A percentile compares a stretch with the other conserved stretches of the same genome.
Conservation (phyloP, 192 early-diverging fungal genomes). For the Entomortierella lignicola region DNA sequence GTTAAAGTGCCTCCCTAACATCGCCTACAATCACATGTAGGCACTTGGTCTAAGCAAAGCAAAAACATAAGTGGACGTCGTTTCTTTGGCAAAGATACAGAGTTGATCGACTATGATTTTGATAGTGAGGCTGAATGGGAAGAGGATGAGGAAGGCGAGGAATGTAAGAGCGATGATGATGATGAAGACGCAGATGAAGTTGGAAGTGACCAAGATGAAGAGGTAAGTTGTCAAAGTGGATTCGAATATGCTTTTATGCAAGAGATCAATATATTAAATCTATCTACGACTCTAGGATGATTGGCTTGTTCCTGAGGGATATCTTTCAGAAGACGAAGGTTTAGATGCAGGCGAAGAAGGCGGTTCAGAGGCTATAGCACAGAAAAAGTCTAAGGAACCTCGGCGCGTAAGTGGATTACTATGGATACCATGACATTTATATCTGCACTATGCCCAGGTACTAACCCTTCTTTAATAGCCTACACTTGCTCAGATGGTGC, state of each 20-base stretch:
- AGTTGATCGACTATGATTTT: conserved; percentile 81
- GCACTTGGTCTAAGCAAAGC: conserved; percentile 80
- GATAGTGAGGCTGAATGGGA: conserved; percentile 96
- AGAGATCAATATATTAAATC: background rate
- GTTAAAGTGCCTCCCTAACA: background rate
- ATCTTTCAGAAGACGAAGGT: conserved; percentile 85
- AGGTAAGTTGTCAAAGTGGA: conserved; percentile 20
- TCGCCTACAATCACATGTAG: conserved; percentile 46
- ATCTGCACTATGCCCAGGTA: too few relatives aligned
- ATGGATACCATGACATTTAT: too few relatives aligned
- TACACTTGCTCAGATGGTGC: conserved; percentile 12
- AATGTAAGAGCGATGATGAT: conserved; percentile 81
- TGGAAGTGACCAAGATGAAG: conserved; percentile 69
- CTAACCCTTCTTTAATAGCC: conserved; percentile 13
- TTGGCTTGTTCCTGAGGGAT: conserved; percentile 89
- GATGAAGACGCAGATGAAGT: conserved; percentile 74
- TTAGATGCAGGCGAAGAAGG: conserved; percentile 53
- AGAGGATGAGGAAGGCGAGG: conserved; percentile 90
- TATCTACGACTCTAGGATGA: conserved; percentile 60
- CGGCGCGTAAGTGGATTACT: conserved; percentile 26
- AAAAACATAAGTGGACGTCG: conserved; percentile 63
- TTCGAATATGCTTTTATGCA: background rate
- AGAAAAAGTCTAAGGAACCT: conserved; percentile 32
- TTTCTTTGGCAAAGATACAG: conserved; percentile 73
- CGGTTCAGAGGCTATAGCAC: conserved; percentile 4